These are phyloP conservation scores for Arctium minus DNA, from an alignment of 129 eudicot species.

Conservation along the genomic window DNA sequence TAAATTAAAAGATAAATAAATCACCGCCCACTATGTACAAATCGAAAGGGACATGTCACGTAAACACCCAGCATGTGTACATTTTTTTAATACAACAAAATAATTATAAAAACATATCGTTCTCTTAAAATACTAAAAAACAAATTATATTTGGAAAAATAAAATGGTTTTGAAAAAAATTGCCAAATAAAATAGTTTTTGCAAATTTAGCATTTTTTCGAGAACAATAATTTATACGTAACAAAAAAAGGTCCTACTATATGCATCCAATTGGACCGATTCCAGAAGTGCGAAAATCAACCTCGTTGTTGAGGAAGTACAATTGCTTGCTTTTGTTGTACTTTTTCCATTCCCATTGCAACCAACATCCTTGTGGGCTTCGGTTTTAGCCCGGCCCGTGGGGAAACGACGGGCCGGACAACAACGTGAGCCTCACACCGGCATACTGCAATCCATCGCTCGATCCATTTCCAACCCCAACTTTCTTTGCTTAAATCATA, in stretches of 20 bases:
- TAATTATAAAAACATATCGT: background rate
- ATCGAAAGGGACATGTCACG: background rate
- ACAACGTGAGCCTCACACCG: constrained; percentile 40
- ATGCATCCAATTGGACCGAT: background rate
- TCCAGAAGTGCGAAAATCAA: background rate
- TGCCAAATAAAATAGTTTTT: background rate
- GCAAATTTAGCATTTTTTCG: background rate
- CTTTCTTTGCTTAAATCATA: constrained; percentile 48
- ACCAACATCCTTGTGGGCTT: constrained; percentile 12
- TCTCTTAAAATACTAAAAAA: background rate
- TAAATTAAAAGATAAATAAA: background rate
- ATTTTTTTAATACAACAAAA: constrained; percentile 2
- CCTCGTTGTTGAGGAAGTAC: background rate
- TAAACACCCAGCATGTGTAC: background rate
- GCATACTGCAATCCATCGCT: constrained; percentile 46
- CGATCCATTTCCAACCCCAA: constrained; percentile 69
- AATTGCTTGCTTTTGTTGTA: constrained; percentile 13
- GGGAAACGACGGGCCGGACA: constrained; percentile 24
- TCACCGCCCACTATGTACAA: constrained; percentile 1
- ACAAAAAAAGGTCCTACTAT: background rate
- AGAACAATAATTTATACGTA: background rate
- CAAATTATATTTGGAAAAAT: background rate
- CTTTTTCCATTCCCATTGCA: constrained; percentile 17
- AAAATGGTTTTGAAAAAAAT: background rate
- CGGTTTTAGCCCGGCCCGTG: background rate